phyloP scores from a whole-genome alignment of 805 yeast species.

The Yamadazyma philogaea region DNA sequence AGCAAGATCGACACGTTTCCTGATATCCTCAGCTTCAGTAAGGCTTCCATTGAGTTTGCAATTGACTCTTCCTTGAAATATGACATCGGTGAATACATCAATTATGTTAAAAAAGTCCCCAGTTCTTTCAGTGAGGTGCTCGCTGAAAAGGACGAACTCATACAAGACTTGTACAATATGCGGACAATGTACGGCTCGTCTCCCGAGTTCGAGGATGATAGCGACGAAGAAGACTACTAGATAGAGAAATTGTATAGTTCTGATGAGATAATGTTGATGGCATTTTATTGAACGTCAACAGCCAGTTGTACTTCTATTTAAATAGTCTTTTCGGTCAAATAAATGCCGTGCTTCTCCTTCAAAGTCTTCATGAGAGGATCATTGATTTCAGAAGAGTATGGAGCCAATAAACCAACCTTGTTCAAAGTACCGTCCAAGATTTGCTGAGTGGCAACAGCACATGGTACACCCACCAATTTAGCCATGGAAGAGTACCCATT shows the following conservation, averaged over 20 bases:
- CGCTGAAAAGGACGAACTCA: constrained; percentile 28
- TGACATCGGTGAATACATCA: constrained; percentile 28
- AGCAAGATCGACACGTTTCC: constrained; percentile 30
- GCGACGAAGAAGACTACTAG: constrained; percentile 10
- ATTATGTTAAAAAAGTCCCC: constrained; percentile 15
- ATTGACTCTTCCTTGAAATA: constrained; percentile 23
- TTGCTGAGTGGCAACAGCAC: constrained; percentile 90
- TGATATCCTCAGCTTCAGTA: constrained; percentile 8
- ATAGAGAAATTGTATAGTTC: no score
- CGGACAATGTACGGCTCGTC: constrained; percentile 32
- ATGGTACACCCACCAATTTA: constrained; percentile 95
- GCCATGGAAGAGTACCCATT: constrained; percentile 97
- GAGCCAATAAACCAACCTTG: constrained; percentile 83
- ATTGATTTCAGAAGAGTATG: constrained; percentile 86
- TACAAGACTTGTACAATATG: constrained; percentile 32
- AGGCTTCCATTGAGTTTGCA: constrained; percentile 22
- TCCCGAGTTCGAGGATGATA: constrained; percentile 29
- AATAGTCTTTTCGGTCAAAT: constrained; percentile 81
- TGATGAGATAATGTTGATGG: no score
- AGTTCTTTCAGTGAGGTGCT: constrained; percentile 16
- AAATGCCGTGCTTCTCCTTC: constrained; percentile 86
- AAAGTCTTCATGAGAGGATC: constrained; percentile 87
- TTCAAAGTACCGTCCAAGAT: constrained; percentile 77
- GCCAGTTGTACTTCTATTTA: no score
- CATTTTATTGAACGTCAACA: no score